Evolutionary conservation across 148 eudicot species (phyloP), one percentile per base, ranked within the genome.

Genomic region (Amaranthus palmeri): DNA sequence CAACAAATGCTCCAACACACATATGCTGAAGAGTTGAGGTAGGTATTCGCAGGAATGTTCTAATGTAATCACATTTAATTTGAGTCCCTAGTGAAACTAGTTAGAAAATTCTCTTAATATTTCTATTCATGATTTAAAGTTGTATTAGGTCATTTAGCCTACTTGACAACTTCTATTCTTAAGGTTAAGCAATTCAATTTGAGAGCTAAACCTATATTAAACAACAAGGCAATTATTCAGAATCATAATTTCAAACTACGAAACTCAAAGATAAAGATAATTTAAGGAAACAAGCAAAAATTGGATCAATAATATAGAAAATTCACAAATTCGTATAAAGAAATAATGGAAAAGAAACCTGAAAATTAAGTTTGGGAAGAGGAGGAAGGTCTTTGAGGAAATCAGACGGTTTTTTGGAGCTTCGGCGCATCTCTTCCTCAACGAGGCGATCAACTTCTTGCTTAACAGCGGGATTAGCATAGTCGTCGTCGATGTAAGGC

Each of bases 401-500:
- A 82, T 90, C 92, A 44, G 93, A 82, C 57, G 96, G 98, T 45
- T 86, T 87, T 69, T 87, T 90, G 45, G 87, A 83, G 72, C 92
- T 87, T 4, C 84, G 82, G 4, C 92, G 95, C 96, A 93, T 93
- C 81, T 93, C 98, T 6, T 88, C 88, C 76, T 93, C 95, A 46
- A 90, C 86, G 49, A 93, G 76, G 36, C 90, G 91, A 67, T 93
- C 96, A 10, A 93, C 98, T 79, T 93, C 95, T 6, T 54, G 81
- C 77, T 90, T 90, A 14, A 90, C 88, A 4, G 72, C 61, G 17
- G 96, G 93, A 68, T 90, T 73, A 5, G 84, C 86, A 69, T 90
- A 93, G 74, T 93, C 98, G 57, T 83, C 90, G 82, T 93, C 98
- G 70, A 93, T 88, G 87, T 93, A 93, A 10, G 98, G 98, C 74